Base-by-base conservation (phyloP, 2,329 filamentous ascomycete species). In the Fusarium albidum region DNA sequence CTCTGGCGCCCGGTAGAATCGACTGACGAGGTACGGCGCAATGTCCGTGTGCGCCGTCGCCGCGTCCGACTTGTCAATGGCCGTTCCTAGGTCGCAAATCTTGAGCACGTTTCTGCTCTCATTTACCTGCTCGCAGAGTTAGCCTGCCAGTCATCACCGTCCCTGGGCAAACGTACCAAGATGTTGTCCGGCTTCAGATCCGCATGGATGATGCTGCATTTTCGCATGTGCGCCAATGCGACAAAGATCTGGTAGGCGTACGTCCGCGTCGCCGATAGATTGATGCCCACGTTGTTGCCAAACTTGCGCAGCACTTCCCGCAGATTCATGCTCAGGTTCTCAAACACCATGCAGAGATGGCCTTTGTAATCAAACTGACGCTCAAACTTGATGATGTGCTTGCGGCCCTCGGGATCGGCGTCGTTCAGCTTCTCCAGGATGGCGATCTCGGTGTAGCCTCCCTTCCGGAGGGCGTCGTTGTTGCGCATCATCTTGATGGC, bases 101-200 rank as follows among this genome's bases (percentile, higher is more conserved):
- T 99, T 99, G 68, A 99, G 83, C 25, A 92, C 75, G 63, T 89
- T 96, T 54, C 90, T 88, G 54, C 81, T 86, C 62, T 96, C 91
- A 65, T 94, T 95, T 63, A 94, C 83, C 83, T 86, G 52, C 11
- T 39, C 5, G 6, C 5, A 25, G 32, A 35, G 57, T 67, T 37
- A 64, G 61, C 45, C 49, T 31, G n/a, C 29, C 15, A 5, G 27
- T 25, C 13, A 9, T 39, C 17, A 34, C 9, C 21, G 21, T 11
- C 29, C 21, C 17, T 18, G n/a, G 13, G 21, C 13, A 25, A 39
- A 57, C 80, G 65, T 71, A 88, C 92, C 67, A 99, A 78, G 51
- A 99, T 94, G 67, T 99, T 99, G 83, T 99, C 95, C 9, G 95
- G 95, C 75, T 99, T 99, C 66, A 99, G 75, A 79, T 99, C 95